phyloP scores from a whole-genome alignment of 2,329 filamentous ascomycete genomes.

The Madurella fahalii region DNA sequence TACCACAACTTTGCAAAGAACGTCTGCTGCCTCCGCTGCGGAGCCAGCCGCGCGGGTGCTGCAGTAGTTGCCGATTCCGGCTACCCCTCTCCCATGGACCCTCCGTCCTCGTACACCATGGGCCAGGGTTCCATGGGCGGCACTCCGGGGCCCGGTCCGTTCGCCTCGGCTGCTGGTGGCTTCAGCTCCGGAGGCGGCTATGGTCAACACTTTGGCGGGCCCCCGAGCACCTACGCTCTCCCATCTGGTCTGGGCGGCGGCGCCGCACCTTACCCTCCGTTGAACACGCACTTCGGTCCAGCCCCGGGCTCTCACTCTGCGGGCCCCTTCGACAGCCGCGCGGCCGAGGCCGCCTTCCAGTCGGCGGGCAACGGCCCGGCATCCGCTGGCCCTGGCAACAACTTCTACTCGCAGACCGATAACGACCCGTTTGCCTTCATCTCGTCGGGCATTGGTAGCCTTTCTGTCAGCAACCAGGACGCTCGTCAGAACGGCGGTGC shows the following conservation, averaged over 20 bases:
- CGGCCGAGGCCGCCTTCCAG: slow-evolving; percentile 91
- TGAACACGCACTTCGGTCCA: slow-evolving; percentile 77
- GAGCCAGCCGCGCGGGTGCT: slow-evolving; percentile 87
- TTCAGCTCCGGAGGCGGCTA: slow-evolving; percentile 63
- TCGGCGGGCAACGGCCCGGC: slow-evolving; percentile 78
- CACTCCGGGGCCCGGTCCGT: slow-evolving; percentile 72
- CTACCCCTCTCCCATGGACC: slow-evolving; percentile 87
- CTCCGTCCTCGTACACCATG: slow-evolving; percentile 78
- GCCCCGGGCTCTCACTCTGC: slow-evolving; percentile 75
- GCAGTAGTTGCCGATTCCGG: slow-evolving; percentile 92
- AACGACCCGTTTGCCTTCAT: slow-evolving; percentile 79
- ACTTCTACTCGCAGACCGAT: slow-evolving; percentile 62
- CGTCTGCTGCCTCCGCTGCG: slow-evolving; percentile 93
- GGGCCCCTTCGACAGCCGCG: slow-evolving; percentile 86
- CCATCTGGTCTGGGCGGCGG: slow-evolving; percentile 80
- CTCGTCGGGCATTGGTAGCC: slow-evolving; percentile 65
- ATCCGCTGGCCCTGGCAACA: slow-evolving; percentile 70
- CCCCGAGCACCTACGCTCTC: slow-evolving; percentile 82
- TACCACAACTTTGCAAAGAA: slow-evolving; percentile 99
- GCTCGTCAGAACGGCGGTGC: slow-evolving; percentile 59
- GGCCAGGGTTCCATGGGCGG: slow-evolving; percentile 82
- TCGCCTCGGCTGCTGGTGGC: slow-evolving; percentile 63
- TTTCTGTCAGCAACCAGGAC: slow-evolving; percentile 66
- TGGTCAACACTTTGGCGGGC: slow-evolving; percentile 80
- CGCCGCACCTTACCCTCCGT: slow-evolving; percentile 72